These are phyloP conservation scores for Lomentospora prolificans DNA, from an alignment of 2,329 filamentous ascomycete species.

Conservation along the genomic window DNA sequence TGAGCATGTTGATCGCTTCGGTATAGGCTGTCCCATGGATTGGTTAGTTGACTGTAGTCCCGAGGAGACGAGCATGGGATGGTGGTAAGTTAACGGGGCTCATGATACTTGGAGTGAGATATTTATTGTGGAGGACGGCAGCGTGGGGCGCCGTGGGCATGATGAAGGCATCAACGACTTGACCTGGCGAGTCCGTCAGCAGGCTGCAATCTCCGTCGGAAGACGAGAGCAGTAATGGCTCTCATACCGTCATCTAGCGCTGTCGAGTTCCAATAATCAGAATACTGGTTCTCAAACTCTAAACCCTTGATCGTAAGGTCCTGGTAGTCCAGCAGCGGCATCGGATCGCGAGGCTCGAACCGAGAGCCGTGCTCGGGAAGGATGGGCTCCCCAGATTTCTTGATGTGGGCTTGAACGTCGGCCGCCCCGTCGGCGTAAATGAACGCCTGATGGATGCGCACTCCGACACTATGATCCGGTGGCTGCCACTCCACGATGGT, in stretches of 20 bases:
- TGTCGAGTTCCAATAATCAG: conserved; percentile 55
- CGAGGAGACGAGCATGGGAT: not conserved
- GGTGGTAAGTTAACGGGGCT: not conserved
- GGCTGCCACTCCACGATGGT: conserved; percentile 26
- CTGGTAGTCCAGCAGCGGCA: conserved; percentile 20
- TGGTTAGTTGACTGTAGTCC: too few relatives aligned
- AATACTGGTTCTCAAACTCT: conserved; percentile 45
- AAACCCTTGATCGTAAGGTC: conserved; percentile 42
- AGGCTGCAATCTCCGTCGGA: not conserved
- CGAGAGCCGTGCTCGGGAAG: conserved; percentile 28
- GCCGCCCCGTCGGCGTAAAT: conserved; percentile 22
- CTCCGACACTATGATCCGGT: not conserved
- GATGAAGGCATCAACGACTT: conserved; percentile 46
- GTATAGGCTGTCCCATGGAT: conserved; percentile 18
- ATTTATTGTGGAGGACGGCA: conserved; percentile 36
- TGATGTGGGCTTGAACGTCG: conserved; percentile 35
- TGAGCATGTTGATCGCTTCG: conserved; percentile 39
- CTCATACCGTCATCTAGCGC: conserved; percentile 34
- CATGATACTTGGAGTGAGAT: conserved; percentile 21
- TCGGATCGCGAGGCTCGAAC: conserved; percentile 15
- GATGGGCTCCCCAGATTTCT: conserved; percentile 43
- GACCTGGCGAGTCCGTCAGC: conserved; percentile 18
- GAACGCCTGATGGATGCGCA: conserved; percentile 16
- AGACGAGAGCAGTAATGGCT: not conserved
- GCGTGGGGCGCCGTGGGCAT: conserved; percentile 39